phyloP scores from a whole-genome alignment of 1,284 basidiomycete genomes.

The Golubevia sp. region DNA sequence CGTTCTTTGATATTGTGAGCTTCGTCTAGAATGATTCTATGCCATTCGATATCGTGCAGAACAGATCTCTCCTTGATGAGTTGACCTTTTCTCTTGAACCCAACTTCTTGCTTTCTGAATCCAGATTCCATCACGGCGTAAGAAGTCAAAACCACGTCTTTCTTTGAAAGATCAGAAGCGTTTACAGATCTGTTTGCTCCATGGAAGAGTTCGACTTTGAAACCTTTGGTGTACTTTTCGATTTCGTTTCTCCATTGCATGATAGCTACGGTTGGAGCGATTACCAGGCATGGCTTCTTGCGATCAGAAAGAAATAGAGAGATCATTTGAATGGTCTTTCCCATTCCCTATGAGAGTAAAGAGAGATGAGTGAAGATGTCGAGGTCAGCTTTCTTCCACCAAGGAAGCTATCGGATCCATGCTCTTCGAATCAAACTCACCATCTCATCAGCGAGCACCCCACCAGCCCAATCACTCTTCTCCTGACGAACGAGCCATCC shows the following conservation, averaged over 20 bases:
- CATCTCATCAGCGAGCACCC: constrained; percentile 94
- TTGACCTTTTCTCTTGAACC: constrained; percentile 83
- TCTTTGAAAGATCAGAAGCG: constrained; percentile 74
- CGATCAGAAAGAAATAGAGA: constrained; percentile 80
- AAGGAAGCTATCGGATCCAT: not conserved
- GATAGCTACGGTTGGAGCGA: constrained; percentile 89
- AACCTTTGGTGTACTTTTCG: constrained; percentile 64
- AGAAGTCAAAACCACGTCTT: constrained; percentile 73
- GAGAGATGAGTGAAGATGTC: not conserved
- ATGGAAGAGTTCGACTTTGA: constrained; percentile 84
- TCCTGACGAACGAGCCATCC: constrained; percentile 97
- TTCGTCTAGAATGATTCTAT: constrained; percentile 82
- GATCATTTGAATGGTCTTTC: constrained; percentile 98
- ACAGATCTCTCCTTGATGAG: constrained; percentile 88
- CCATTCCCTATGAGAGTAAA: constrained; percentile 73
- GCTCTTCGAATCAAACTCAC: constrained; percentile 63
- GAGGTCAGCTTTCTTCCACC: constrained; percentile 21
- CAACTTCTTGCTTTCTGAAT: constrained; percentile 88
- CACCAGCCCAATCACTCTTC: constrained; percentile 82
- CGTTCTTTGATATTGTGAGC: constrained; percentile 92
- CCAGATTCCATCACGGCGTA: constrained; percentile 83
- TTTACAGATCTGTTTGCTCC: constrained; percentile 71
- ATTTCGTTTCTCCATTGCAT: constrained; percentile 99
- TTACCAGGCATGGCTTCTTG: constrained; percentile 81
- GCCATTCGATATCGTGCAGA: constrained; percentile 85